Conservation (phyloP, 225 moss, liverwort and hornwort species). For the Takakia lepidozioides region DNA sequence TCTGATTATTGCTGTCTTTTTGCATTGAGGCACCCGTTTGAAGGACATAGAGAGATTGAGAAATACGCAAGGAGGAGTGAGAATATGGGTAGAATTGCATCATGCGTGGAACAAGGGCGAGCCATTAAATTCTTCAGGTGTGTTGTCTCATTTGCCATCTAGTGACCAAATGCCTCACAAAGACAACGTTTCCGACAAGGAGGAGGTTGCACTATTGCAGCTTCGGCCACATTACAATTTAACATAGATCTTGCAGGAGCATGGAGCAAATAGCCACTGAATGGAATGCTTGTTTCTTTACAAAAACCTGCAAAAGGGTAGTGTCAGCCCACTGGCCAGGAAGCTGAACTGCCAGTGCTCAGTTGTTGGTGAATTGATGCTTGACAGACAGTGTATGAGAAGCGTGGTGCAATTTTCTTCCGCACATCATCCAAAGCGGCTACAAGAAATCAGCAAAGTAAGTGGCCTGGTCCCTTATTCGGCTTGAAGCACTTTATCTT, state of each 20-base stretch:
- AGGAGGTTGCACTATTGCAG: too few species aligned
- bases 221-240: background rate
- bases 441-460: slow-evolving; percentile 42
- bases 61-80: background rate
- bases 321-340: too few species aligned
- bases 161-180: too few species aligned
- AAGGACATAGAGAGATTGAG: background rate
- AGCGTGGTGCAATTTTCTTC: slow-evolving; percentile 47
- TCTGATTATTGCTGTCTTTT: background rate
- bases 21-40: background rate
- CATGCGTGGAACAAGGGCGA: too few species aligned
- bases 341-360: too few species aligned
- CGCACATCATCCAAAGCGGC: slow-evolving; percentile 32
- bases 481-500: too few species aligned
- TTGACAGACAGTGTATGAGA: slow-evolving; percentile 45
- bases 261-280: background rate
- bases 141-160: background rate
- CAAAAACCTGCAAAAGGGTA: background rate
- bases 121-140: background rate
- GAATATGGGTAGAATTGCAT: too few species aligned
- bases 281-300: background rate
- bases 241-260: background rate
- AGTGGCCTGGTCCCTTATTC: too few species aligned
- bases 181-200: too few species aligned
- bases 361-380: background rate